phyloP scores from a whole-genome alignment of 257 asterid species.

The Plectranthus barbatus region DNA sequence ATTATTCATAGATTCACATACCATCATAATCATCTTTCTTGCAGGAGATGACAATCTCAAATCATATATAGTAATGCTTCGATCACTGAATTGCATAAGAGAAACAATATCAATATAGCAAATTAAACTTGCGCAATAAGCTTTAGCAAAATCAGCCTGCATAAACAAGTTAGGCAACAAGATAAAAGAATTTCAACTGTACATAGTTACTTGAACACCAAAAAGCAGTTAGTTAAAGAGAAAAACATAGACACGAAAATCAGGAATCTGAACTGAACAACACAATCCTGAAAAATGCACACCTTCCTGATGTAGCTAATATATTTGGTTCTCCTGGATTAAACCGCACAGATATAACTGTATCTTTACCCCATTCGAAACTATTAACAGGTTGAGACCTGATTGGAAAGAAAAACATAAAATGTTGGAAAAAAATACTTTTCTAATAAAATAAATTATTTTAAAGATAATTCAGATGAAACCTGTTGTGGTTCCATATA shows the following conservation, averaged over 20 bases:
- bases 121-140: neutral
- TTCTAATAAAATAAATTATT: neutral
- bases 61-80: conserved; percentile 84
- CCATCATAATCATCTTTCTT: conserved; percentile 80
- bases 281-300: neutral
- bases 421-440: conserved; percentile 2
- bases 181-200: neutral
- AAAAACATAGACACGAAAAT: conserved; percentile 1
- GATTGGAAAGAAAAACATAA: conserved; percentile 22
- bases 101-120: conserved; percentile 6
- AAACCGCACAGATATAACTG: conserved; percentile 73
- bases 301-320: conserved; percentile 90
- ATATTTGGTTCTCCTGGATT: conserved; percentile 91
- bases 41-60: conserved; percentile 71
- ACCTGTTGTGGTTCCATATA: conserved; percentile 97
- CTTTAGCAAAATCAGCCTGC: neutral
- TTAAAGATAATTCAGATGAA: neutral
- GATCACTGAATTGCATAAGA: conserved; percentile 52
- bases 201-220: neutral
- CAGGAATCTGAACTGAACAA: conserved; percentile 1
- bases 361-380: conserved; percentile 74
- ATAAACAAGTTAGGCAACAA: neutral
- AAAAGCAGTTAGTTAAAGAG: neutral
- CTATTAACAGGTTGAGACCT: conserved; percentile 91
- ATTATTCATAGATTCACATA: conserved; percentile 16